Evolutionary conservation across 306 rosid species (phyloP).

Genomic region (Corylus heterophylla): DNA sequence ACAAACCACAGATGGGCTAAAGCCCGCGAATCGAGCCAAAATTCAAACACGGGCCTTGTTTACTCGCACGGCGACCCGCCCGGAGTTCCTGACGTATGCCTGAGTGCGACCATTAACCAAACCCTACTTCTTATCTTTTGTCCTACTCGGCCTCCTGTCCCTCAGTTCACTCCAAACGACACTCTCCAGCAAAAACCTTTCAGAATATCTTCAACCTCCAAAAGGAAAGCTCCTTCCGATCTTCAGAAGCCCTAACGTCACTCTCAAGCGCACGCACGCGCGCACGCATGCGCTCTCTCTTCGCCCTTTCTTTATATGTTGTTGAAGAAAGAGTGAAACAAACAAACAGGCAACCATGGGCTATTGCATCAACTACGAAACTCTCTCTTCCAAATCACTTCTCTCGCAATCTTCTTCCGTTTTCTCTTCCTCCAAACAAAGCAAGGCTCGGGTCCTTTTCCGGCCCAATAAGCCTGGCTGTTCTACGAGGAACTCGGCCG

Average conservation of each 20-base stretch:
- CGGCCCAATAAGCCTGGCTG: constrained; percentile 15
- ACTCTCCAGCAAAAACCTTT: not conserved
- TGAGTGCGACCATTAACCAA: too few species aligned
- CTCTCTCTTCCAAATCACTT: constrained; percentile 23
- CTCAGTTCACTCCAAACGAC: not conserved
- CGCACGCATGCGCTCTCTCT: not conserved
- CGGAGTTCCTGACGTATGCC: too few species aligned
- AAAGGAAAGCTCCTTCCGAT: not conserved
- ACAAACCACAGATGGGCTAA: too few species aligned
- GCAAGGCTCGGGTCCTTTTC: constrained; percentile 11
- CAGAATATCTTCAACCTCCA: not conserved
- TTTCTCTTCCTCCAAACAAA: constrained; percentile 25
- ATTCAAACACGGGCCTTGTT: too few species aligned
- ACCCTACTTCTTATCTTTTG: too few species aligned
- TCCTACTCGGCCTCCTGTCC: not conserved
- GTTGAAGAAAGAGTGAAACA: not conserved
- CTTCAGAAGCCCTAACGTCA: not conserved
- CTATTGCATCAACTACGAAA: constrained; percentile 37
- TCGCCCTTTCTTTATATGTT: not conserved
- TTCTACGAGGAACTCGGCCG: not conserved
- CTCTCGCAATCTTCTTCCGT: constrained; percentile 3
- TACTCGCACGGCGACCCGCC: too few species aligned
- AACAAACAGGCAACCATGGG: constrained; percentile 12
- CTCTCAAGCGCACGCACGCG: not conserved
- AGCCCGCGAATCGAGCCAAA: too few species aligned